These are phyloP conservation scores for Corynascus novoguineensis DNA, from an alignment of 495 filamentous ascomycete species.

Conservation along the genomic window DNA sequence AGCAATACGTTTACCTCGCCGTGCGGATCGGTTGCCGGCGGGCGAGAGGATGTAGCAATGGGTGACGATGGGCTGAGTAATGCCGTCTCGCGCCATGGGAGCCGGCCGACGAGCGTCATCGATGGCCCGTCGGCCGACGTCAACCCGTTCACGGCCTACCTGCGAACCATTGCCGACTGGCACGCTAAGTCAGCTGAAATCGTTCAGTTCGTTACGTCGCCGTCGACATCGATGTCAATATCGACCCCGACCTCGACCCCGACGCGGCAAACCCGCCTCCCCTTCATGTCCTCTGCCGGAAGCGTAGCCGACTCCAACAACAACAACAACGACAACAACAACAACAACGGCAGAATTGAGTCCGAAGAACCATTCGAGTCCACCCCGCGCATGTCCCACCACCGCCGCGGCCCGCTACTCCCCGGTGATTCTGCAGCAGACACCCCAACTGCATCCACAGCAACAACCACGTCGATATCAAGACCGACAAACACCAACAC, in stretches of 20 bases:
- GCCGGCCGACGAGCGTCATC: constrained; percentile 5
- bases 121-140: neutral
- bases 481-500: neutral
- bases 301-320: too few relatives aligned
- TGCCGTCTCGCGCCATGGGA: neutral
- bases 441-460: neutral
- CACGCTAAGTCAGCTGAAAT: constrained; percentile 65
- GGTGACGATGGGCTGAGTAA: neutral
- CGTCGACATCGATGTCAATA: neutral
- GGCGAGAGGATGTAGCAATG: constrained; percentile 7
- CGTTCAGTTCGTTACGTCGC: constrained; percentile 53
- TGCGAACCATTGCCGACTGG: constrained; percentile 67
- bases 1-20: neutral
- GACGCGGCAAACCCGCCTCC: neutral
- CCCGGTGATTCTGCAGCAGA: neutral
- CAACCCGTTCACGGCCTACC: constrained; percentile 55
- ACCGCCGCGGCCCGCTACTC: neutral
- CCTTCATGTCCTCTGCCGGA: neutral
- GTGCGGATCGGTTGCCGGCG: constrained; percentile 10
- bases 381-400: neutral
- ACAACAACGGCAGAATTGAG: neutral
- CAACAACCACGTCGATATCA: neutral
- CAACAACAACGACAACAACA: neutral
- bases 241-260: neutral
- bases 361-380: constrained; percentile 1